Evolutionary conservation across 805 yeast genomes (phyloP), one percentile per base, ranked within the genome.

Genomic region (Teunomyces cretensis): DNA sequence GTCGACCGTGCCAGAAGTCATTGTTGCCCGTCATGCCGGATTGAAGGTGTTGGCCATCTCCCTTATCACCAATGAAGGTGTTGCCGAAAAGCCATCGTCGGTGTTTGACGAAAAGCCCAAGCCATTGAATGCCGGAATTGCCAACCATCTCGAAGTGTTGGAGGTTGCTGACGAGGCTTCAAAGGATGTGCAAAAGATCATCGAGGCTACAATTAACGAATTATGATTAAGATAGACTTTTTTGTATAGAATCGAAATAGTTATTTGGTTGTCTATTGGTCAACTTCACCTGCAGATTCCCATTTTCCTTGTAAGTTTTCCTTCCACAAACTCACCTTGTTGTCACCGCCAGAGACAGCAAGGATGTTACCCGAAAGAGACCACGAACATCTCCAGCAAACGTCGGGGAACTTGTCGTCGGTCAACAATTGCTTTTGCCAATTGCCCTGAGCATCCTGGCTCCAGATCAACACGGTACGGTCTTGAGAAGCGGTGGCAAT

Each of bases 381-480:
- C 99, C 99, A 94, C 55, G 95, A 84, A 40, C 96, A 96, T 65
- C 97, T 84, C 99, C 99, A 94, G 56, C 95, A 88, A 22, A 91
- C 97, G 64, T 94, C 99, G 12, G 97, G 94, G 78, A 94, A 94
- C 62, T 82, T 84, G 32, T 88, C 96, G 14, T 78, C 76, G 41
- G 83, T 81, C 60, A 94, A 76, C 32, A 79, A 70, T 59, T 83
- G 84, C 63, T 86, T 86, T 63, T 84, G 83, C 99, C 99, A 94
- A 52, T 76, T 75, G 2, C 80, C 81, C 19, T 76, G 77, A 45
- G 65, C 65, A 51, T 84, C 91, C 66, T 89, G 92, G 7, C 96
- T 84, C 99, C 99, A 94, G 62, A 94, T 86, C 49, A 91, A 75
- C 42, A 95, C 97, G 0, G 95, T 86, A 64, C 88, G 84, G 67